Conservation (phyloP, 257 asterid genomes). For the Nyctanthes arbortristis region DNA sequence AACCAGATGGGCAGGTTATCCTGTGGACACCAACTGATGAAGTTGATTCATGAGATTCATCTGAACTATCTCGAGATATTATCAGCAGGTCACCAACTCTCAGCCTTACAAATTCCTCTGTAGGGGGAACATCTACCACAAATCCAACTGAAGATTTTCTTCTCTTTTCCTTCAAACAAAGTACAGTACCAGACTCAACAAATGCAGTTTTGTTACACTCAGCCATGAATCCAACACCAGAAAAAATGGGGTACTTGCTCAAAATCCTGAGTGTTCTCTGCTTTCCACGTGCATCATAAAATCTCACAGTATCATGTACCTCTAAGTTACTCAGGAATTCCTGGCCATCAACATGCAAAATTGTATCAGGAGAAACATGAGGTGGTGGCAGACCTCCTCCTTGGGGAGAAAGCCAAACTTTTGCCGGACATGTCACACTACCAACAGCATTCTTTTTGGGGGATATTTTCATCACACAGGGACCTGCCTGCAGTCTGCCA, state of each 20-base stretch:
- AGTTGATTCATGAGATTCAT: conserved; percentile 33
- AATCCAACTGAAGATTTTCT: conserved; percentile 45
- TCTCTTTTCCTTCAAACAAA: conserved; percentile 44
- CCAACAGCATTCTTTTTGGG: conserved; percentile 62
- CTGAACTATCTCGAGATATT: conserved; percentile 57
- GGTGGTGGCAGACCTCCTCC: conserved; percentile 67
- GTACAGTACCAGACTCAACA: conserved; percentile 58
- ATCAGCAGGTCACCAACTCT: conserved; percentile 62
- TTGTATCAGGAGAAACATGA: conserved; percentile 55
- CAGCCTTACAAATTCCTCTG: conserved; percentile 55
- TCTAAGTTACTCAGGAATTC: conserved; percentile 52
- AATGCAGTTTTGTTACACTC: conserved; percentile 62
- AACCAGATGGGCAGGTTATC: conserved; percentile 67
- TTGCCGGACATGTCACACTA: conserved; percentile 44
- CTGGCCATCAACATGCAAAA: conserved; percentile 52
- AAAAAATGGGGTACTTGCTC: conserved; percentile 55
- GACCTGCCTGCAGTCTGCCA: conserved; percentile 61
- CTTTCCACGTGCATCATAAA: conserved; percentile 61
- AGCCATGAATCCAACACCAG: conserved; percentile 65
- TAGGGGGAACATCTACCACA: conserved; percentile 59
- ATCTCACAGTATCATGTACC: conserved; percentile 47
- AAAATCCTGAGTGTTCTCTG: conserved; percentile 42
- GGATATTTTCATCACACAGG: conserved; percentile 60
- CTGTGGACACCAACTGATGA: conserved; percentile 42
- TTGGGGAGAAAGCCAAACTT: conserved; percentile 55